Evolutionary conservation across 2,329 filamentous ascomycete genomes (phyloP), one percentile per base, ranked within the genome.

Genomic region (Fusarium fujikuroi): DNA sequence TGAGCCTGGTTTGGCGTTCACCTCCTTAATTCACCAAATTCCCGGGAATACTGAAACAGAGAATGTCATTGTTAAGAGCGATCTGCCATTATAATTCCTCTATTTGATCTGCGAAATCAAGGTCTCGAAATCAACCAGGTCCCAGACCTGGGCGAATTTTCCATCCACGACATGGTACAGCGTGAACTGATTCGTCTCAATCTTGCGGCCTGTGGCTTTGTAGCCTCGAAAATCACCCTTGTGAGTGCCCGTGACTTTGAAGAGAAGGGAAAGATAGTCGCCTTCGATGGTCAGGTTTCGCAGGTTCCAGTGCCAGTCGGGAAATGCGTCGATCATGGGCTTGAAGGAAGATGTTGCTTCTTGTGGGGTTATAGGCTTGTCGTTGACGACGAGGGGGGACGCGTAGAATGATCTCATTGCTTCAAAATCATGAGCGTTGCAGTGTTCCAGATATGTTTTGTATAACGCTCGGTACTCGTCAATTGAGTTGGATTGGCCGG

Each of bases 151-250:
- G 0, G 63, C 54, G 19, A 67, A 61, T 23, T 52, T 67, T 0
- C 54, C 63, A n/a, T 47, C 63, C 8, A 68, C 46, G 14, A 68
- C 19, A 9, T 67, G 63, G n/a, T 68, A 68, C 6, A 68, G 21
- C 7, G 63, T 68, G 28, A 68, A 68, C 21, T 68, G 39, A 1
- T 32, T 68, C 37, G 47, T 67, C 32, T 34, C 63, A 14, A 68
- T 39, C 16, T 21, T 61, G 14, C 63, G 30, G 1, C 65, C 63
- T 11, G 63, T 68, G 3, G 63, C 36, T 19, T 68, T 25, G 30
- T 60, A 43, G 8, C 63, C 63, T 23, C 47, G 40, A 23, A 68
- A 68, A 3, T 61, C 46, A 0, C 46, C 65, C 12, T 62, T 15
- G 21, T 68, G 63, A 3, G 63, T 68, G 0, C 65, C 63, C 2